Evolutionary conservation across 2,329 filamentous ascomycete species (phyloP).

Genomic region (Ustulina deusta): DNA sequence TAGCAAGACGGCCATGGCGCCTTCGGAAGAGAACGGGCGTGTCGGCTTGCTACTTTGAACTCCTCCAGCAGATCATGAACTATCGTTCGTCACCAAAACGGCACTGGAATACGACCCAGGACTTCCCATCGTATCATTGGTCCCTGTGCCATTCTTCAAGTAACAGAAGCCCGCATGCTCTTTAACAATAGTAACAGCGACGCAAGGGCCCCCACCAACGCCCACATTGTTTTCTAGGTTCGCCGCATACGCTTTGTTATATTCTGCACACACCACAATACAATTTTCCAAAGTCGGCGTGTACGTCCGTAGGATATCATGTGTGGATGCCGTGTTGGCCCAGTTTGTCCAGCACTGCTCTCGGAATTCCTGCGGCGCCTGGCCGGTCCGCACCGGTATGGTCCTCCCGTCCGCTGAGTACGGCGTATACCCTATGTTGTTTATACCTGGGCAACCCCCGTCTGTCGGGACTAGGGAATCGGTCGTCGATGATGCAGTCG

Average conservation of each 20-base stretch:
- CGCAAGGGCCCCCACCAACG: conserved; percentile 47
- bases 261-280: conserved; percentile 47
- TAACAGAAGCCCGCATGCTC: conserved; percentile 46
- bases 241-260: conserved; percentile 44
- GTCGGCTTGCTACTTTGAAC: not conserved
- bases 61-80: not conserved
- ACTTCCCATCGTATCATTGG: conserved; percentile 44
- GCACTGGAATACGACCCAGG: conserved; percentile 45
- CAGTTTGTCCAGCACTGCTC: conserved; percentile 47
- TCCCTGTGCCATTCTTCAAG: conserved; percentile 45
- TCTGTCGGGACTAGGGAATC: conserved; percentile 41
- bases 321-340: conserved; percentile 36
- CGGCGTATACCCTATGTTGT: conserved; percentile 41
- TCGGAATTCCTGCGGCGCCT: conserved; percentile 40
- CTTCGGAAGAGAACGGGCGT: not conserved
- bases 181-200: conserved; percentile 45
- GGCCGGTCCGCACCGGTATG: conserved; percentile 39
- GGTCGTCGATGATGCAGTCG: conserved; percentile 23
- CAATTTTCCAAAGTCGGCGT: conserved; percentile 47
- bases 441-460: conserved; percentile 43
- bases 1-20: not conserved
- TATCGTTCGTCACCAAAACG: conserved; percentile 37
- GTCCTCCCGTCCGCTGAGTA: conserved; percentile 45
- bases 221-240: conserved; percentile 34
- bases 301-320: conserved; percentile 44